Evolutionary conservation across 345 rosid species (phyloP), one percentile per base, ranked within the genome.

Genomic region (Mallotus nudiflorus): DNA sequence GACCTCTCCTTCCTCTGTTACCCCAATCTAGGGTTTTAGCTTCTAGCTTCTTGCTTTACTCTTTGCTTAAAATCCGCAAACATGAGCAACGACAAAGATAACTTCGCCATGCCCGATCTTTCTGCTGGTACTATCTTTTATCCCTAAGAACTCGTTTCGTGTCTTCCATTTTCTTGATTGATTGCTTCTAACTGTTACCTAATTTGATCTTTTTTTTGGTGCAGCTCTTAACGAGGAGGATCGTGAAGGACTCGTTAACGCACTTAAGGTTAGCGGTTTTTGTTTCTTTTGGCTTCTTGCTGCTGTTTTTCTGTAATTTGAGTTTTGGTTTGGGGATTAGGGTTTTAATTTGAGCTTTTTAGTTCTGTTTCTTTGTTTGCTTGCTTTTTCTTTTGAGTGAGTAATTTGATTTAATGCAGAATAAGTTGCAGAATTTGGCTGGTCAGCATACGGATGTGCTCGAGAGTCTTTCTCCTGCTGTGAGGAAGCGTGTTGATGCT

Each of bases 401-500:
- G 6, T 28, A 46, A 15, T 65, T 67, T 28, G 25, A 62, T 48
- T 2, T 68, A 22, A 31, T 79, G 83, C 81, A 94, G 97, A 79
- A 84, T 72, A 88, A 94, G 82, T 86, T 94, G 50, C 91, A 91
- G 78, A 86, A 65, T 72, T 82, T 94, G 74, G 95, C 95, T 51
- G 97, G 93, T 7, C 87, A 87, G 68, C 92, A 91, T 74, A 49
- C 88, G 18, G 97, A 87, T 73, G 75, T 88, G 60, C 84, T 95
- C 27, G 97, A 89, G 87, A 88, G 54, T 58, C 75, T 92, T 59
- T 48, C 85, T 4, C 93, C 94, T 0, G 29, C 13, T 19, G 91
- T 92, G 59, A 84, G 92, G 82, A 87, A 92, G 84, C 98, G 99
- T 42, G 99, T 96, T 1, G 97, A 92, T 69, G 78, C 71, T 80